Evolutionary conservation across 2,329 filamentous ascomycete species (phyloP).

Genomic region (Calonectria honghensis): DNA sequence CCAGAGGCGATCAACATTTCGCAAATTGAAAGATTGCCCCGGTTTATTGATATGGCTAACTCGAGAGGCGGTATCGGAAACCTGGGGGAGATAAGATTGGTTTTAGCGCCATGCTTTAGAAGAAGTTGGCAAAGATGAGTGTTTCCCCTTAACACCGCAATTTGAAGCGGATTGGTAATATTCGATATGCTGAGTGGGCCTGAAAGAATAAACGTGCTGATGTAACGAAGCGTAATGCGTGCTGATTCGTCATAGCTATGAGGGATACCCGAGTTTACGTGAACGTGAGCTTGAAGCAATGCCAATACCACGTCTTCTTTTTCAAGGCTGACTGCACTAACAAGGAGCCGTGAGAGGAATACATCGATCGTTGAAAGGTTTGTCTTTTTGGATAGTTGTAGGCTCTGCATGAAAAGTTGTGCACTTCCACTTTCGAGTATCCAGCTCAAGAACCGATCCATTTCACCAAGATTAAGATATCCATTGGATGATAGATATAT

Average conservation of each 20-base stretch:
- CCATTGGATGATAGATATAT: constrained; percentile 13
- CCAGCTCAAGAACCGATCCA: constrained; percentile 20
- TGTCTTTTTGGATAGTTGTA: background rate
- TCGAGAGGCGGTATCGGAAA: background rate
- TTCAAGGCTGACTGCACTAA: background rate
- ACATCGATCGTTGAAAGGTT: background rate
- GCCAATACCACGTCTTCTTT: background rate
- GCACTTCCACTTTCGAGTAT: constrained; percentile 1
- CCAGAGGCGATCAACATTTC: background rate
- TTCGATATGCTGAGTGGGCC: background rate
- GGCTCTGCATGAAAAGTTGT: constrained; percentile 5
- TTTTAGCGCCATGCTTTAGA: background rate
- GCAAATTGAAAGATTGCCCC: background rate
- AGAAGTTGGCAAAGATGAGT: background rate
- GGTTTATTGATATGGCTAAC: background rate
- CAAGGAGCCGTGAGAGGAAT: background rate
- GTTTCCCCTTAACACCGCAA: background rate
- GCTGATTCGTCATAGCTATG: background rate
- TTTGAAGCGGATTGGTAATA: background rate
- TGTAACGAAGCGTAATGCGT: no score
- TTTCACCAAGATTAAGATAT: background rate
- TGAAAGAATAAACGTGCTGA: no score
- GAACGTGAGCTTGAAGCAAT: background rate
- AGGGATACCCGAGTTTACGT: background rate
- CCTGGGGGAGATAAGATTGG: background rate